A percentile compares a stretch with the other conserved stretches of the same genome.
Evolutionary conservation across 805 yeast genomes (phyloP).

Genomic region (Helenozyma baotianmanensis): DNA sequence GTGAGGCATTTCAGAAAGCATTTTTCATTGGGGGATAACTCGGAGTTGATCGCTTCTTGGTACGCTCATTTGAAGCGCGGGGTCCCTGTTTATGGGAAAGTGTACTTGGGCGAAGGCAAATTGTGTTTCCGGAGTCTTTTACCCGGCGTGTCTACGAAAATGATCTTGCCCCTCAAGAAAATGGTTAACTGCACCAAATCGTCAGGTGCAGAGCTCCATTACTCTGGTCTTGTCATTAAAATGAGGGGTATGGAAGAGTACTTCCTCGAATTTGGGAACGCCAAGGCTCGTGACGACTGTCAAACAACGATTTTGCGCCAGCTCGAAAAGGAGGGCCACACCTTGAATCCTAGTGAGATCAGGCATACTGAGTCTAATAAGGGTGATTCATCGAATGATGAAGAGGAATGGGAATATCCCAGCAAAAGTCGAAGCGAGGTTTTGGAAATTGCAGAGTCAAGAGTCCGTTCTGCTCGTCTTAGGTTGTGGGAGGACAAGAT

Average conservation of each 20-base stretch:
- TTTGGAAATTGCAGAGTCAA: constrained; percentile 5
- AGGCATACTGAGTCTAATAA: background rate
- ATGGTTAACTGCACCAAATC: constrained; percentile 66
- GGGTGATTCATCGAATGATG: background rate
- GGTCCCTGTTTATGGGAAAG: constrained; percentile 77
- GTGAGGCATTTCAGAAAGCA: constrained; percentile 57
- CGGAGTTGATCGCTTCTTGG: constrained; percentile 60
- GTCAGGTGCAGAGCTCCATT: constrained; percentile 62
- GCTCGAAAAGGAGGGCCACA: constrained; percentile 31
- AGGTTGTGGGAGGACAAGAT: constrained; percentile 65
- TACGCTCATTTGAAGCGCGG: constrained; percentile 64
- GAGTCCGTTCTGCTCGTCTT: constrained; percentile 54
- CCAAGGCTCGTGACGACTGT: constrained; percentile 68
- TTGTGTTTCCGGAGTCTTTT: constrained; percentile 78
- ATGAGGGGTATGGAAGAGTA: constrained; percentile 74
- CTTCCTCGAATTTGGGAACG: constrained; percentile 68
- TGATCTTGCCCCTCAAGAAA: constrained; percentile 77
- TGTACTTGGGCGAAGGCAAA: constrained; percentile 63
- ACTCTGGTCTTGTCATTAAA: constrained; percentile 65
- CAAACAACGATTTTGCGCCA: constrained; percentile 48
- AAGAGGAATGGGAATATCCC: too few species aligned
- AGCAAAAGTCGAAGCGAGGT: background rate
- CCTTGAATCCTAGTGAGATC: background rate
- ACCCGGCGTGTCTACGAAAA: constrained; percentile 72
- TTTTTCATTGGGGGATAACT: constrained; percentile 56